Conservation (phyloP, 805 yeast genomes). For the Candida nemodendra region DNA sequence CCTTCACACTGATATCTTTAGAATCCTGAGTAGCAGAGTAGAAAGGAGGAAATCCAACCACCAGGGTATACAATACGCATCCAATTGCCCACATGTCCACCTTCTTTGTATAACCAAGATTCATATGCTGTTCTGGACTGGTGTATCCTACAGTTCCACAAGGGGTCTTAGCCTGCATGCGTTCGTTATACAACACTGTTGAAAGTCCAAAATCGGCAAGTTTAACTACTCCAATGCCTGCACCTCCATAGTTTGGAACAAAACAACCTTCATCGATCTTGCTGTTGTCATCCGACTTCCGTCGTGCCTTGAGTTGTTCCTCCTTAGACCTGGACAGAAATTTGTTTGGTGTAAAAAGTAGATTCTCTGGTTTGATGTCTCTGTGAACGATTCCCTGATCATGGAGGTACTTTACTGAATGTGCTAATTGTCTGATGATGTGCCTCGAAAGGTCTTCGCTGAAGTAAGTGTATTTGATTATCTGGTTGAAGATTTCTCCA, state of each 20-base stretch:
- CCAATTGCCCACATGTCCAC: constrained; percentile 78
- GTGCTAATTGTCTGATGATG: constrained; percentile 68
- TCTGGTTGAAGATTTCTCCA: constrained; percentile 79
- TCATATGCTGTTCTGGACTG: constrained; percentile 67
- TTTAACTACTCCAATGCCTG: constrained; percentile 61
- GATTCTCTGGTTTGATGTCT: constrained; percentile 80
- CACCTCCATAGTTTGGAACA: constrained; percentile 53
- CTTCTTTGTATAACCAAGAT: constrained; percentile 59
- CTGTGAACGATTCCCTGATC: constrained; percentile 74
- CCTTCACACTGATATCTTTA: constrained; percentile 60
- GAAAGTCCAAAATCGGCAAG: constrained; percentile 72
- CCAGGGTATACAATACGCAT: constrained; percentile 63
- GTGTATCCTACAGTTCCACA: constrained; percentile 79
- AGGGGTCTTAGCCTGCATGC: constrained; percentile 59
- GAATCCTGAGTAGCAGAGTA: constrained; percentile 63
- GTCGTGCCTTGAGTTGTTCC: constrained; percentile 42
- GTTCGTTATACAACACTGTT: constrained; percentile 46
- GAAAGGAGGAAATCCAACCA: constrained; percentile 76
- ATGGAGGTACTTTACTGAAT: constrained; percentile 68
- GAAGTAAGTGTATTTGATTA: constrained; percentile 74
- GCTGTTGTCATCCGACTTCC: constrained; percentile 57
- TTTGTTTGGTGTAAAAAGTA: constrained; percentile 59
- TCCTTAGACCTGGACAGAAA: constrained; percentile 38
- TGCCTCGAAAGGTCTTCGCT: constrained; percentile 71
- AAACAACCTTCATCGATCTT: constrained; percentile 65